Conservation (phyloP, 345 rosid genomes). For the Kandelia obovata region DNA sequence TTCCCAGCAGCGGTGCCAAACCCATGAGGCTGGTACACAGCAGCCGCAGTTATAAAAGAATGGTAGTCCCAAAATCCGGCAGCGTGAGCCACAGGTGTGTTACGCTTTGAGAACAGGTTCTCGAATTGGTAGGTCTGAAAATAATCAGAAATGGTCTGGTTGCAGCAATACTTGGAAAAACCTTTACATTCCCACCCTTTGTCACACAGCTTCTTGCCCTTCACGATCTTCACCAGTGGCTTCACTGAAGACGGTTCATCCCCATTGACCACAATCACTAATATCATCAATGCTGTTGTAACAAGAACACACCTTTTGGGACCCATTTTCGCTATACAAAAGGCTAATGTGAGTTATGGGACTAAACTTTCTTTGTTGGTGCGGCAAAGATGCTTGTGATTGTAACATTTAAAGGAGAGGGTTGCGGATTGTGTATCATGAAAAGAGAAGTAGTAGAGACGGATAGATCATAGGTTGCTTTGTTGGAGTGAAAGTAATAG, state of each 20-base stretch:
- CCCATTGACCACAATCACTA: conserved; percentile 12
- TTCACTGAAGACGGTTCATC: conserved; percentile 34
- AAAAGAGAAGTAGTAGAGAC: too few species aligned
- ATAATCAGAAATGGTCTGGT: conserved; percentile 24
- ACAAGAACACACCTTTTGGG: conserved; percentile 22
- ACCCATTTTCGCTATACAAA: conserved; percentile 30
- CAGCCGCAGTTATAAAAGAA: conserved; percentile 26
- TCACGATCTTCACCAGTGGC: conserved; percentile 24
- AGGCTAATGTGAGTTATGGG: not conserved
- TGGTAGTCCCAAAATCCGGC: conserved; percentile 29
- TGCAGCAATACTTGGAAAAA: conserved; percentile 9
- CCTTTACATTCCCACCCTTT: conserved; percentile 25
- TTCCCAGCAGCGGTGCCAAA: conserved; percentile 27
- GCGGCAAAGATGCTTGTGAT: not conserved
- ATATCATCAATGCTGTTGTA: not conserved
- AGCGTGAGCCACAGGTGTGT: conserved; percentile 28
- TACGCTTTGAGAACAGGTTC: conserved; percentile 25
- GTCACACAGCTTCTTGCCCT: conserved; percentile 25
- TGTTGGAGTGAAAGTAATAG: conserved; percentile 37
- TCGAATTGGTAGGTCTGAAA: conserved; percentile 31
- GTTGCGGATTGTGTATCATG: not conserved
- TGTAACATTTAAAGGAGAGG: conserved; percentile 12
- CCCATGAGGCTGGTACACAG: conserved; percentile 24
- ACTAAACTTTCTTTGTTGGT: conserved; percentile 6
- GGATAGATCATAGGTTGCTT: conserved; percentile 1